Base-by-base conservation (phyloP, 768 basidiomycete species). In the Sarcomyxa edulis region DNA sequence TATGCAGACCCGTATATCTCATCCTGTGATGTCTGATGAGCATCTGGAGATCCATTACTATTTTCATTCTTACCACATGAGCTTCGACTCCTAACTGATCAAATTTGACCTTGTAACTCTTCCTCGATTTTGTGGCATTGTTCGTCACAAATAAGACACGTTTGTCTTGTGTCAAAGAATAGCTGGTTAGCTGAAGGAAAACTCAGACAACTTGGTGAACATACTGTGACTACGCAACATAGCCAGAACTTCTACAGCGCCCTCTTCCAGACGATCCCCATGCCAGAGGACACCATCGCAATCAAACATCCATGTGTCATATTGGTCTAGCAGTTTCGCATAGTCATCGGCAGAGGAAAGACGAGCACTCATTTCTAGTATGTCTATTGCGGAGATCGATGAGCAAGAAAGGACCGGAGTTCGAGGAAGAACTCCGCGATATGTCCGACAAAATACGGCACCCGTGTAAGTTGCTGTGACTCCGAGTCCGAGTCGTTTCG, bases 1-100 rank as follows among this genome's bases (percentile, higher is more conserved):
- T 87, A 98, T 2, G 93, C 95, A 5, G 95, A 98, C 36, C 94
- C 91, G 49, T 90, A 97, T 38, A 98, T 90, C 57, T 98, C 96
- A 44, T 96, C 89, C 95, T 98, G 28, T n/a, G n/a, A n/a, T n/a
- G n/a, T n/a, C 9, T 9, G 9, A 28, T n/a, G n/a, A 9, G n/a
- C 27, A 28, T n/a, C 9, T n/a, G 27, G 9, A 16, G 7, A 24
- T 23, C 22, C n/a, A 37, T 37, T 24, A 39, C 29, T 37, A 4
- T 11, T 19, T 29, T 37, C 25, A 39, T 25, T 64, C 87, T 61
- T 61, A 96, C 95, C 52, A 86, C 82, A 54, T 81, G 71, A 23
- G 81, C 90, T 55, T 91, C 71, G 24, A 97, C 72, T 27, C 88
- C 92, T 37, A 98, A 74, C 52, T 80, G 71, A 61, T 97, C 91